Conservation (phyloP, 768 basidiomycete species). For the Tricholoma flavovirens region DNA sequence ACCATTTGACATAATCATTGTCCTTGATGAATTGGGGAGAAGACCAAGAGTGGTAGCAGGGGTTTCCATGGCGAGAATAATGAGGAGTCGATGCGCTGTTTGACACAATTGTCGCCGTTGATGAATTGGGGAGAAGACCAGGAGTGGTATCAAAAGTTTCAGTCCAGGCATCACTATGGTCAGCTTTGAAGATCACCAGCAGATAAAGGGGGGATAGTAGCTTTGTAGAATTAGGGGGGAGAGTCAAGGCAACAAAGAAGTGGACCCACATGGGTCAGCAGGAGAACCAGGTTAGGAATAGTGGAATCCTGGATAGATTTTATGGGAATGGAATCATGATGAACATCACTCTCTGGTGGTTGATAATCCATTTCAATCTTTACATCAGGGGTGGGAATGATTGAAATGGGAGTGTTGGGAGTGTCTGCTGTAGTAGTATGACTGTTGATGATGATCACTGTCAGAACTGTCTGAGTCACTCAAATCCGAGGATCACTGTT, state of each 20-base stretch:
- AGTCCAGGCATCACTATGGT: constrained; percentile 30
- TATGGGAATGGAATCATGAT: constrained; percentile 51
- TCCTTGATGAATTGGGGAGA: constrained; percentile 41
- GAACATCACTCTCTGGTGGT: constrained; percentile 64
- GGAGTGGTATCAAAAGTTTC: no score
- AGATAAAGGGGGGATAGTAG: constrained; percentile 36
- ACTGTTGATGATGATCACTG: constrained; percentile 43
- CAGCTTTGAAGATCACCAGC: no score
- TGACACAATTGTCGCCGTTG: no score
- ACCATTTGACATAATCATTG: constrained; percentile 29
- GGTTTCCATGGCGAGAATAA: no score
- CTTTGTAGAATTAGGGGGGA: constrained; percentile 27
- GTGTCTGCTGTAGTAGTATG: constrained; percentile 43
- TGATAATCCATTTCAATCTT: constrained; percentile 60
- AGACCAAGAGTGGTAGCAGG: constrained; percentile 34
- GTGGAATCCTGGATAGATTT: constrained; percentile 34
- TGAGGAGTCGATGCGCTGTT: no score
- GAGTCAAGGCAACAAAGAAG: constrained; percentile 14
- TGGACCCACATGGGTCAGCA: constrained; percentile 45
- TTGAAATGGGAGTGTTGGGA: constrained; percentile 55
- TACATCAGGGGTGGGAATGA: constrained; percentile 40
- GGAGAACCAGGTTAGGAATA: constrained; percentile 38
- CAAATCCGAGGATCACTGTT: constrained; percentile 79
- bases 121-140: no score
- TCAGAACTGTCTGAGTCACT: constrained; percentile 77